A percentile compares a stretch with the other conserved stretches of the same genome.
Evolutionary conservation across 345 rosid genomes (phyloP).

Genomic region (Eucalyptus pumila): DNA sequence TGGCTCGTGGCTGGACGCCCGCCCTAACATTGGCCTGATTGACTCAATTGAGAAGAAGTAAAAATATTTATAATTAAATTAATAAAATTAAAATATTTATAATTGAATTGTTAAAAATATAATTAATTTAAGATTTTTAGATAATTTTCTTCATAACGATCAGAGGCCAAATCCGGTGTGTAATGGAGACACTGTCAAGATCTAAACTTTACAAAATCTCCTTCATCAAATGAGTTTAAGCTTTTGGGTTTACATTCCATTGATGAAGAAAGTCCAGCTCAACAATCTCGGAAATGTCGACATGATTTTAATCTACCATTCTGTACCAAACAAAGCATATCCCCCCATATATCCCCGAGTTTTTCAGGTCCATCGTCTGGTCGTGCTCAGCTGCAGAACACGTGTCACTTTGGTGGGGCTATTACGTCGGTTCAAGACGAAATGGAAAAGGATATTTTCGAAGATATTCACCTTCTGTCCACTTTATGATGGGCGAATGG

Average conservation of each 20-base stretch:
- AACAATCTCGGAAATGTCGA: background rate
- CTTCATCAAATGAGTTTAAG: background rate
- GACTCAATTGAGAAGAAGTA: rapidly evolving
- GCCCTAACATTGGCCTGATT: rapidly evolving
- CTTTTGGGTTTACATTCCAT: background rate
- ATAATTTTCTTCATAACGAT: too few species aligned
- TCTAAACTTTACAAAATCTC: background rate
- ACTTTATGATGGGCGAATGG: background rate
- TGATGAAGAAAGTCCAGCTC: background rate
- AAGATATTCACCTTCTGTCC: background rate
- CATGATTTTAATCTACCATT: background rate
- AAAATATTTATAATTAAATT: too few species aligned
- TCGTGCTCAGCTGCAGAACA: background rate
- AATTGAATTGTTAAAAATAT: rapidly evolving
- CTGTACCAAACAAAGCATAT: background rate
- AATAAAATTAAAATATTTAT: rapidly evolving
- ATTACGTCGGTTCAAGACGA: background rate
- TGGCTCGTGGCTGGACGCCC: too few species aligned
- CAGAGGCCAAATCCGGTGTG: background rate
- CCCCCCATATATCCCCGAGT: background rate
- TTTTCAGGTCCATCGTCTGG: background rate
- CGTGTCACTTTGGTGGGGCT: background rate
- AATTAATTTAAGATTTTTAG: too few species aligned
- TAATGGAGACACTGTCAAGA: rapidly evolving
- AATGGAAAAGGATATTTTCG: background rate